Percentiles rank a stretch among this genome's conserved stretches.
phyloP scores from a whole-genome alignment of 768 basidiomycete species.

The Sutorius australiensis region DNA sequence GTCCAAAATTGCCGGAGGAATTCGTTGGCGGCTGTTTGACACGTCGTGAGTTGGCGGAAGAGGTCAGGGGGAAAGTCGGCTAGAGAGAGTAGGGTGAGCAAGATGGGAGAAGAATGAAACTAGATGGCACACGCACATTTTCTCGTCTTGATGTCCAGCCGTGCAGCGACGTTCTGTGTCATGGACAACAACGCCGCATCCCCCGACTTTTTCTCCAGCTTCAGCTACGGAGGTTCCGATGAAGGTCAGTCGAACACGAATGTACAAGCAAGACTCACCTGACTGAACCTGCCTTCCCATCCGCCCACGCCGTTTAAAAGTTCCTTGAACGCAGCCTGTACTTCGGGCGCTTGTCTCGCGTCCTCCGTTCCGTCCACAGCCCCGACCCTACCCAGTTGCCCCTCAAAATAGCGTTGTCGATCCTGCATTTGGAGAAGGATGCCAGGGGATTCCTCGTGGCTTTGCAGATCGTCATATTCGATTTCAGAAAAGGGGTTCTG shows the following conservation, averaged over 20 bases:
- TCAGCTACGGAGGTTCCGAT: slow-evolving; percentile 42
- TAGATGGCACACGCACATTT: slow-evolving; percentile 48
- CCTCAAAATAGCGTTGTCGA: slow-evolving; percentile 79
- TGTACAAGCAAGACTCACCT: slow-evolving; percentile 38
- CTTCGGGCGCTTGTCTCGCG: slow-evolving; percentile 38
- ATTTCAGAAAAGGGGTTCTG: slow-evolving; percentile 53
- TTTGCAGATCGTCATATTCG: slow-evolving; percentile 82
- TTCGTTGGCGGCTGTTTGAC: slow-evolving; percentile 92
- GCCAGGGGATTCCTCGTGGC: slow-evolving; percentile 58
- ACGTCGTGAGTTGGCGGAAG: slow-evolving; percentile 80
- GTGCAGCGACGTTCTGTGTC: slow-evolving; percentile 75
- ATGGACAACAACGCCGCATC: slow-evolving; percentile 68
- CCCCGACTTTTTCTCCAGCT: slow-evolving; percentile 61
- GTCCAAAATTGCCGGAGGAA: slow-evolving; percentile 97
- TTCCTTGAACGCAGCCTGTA: slow-evolving; percentile 45
- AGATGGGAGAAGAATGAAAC: background rate
- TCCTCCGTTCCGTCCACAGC: background rate
- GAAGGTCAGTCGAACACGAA: too few relatives aligned
- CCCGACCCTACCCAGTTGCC: slow-evolving; percentile 39
- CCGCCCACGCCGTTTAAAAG: slow-evolving; percentile 44
- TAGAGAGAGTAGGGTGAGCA: slow-evolving; percentile 25
- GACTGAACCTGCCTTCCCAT: slow-evolving; percentile 56
- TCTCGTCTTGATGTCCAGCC: slow-evolving; percentile 60
- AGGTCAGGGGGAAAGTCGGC: slow-evolving; percentile 78
- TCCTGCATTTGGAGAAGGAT: slow-evolving; percentile 87